These are phyloP conservation scores for Candida ulmi DNA, from an alignment of 805 yeast species.

Conservation along the genomic window DNA sequence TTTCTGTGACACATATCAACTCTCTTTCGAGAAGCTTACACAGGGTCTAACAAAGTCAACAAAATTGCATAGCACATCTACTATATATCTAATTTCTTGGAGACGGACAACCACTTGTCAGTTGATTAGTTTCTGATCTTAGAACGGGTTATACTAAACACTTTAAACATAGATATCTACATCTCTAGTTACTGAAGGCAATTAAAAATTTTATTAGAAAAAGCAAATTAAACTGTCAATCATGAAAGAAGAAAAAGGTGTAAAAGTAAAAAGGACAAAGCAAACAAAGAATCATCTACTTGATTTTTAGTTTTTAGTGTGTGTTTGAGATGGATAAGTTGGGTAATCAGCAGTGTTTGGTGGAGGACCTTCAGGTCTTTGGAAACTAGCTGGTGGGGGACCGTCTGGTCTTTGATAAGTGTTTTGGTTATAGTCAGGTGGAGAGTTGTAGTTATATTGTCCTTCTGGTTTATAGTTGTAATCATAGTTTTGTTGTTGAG, in stretches of 20 bases:
- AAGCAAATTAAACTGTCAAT: too few species aligned
- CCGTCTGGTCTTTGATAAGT: background rate
- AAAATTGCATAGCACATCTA: too few species aligned
- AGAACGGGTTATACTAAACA: too few species aligned
- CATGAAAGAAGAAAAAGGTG: background rate
- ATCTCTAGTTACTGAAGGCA: too few species aligned
- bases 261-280: background rate
- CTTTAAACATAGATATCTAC: too few species aligned
- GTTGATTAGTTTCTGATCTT: too few species aligned
- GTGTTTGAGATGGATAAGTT: slow-evolving; percentile 1
- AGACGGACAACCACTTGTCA: too few species aligned
- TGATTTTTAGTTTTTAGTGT: background rate
- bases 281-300: background rate
- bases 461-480: background rate
- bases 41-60: too few species aligned
- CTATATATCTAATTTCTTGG: too few species aligned
- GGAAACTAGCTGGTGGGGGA: background rate
- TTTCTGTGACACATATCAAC: too few species aligned
- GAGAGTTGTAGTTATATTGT: background rate
- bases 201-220: too few species aligned
- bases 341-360: background rate
- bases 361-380: slow-evolving; percentile 6
- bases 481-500: background rate
- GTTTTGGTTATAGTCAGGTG: background rate
- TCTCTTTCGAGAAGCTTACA: too few species aligned